Percentiles rank a stretch among this genome's conserved stretches.
These are phyloP conservation scores for Anthostomella pinea DNA, from an alignment of 2,329 filamentous ascomycete species.

Conservation along the genomic window DNA sequence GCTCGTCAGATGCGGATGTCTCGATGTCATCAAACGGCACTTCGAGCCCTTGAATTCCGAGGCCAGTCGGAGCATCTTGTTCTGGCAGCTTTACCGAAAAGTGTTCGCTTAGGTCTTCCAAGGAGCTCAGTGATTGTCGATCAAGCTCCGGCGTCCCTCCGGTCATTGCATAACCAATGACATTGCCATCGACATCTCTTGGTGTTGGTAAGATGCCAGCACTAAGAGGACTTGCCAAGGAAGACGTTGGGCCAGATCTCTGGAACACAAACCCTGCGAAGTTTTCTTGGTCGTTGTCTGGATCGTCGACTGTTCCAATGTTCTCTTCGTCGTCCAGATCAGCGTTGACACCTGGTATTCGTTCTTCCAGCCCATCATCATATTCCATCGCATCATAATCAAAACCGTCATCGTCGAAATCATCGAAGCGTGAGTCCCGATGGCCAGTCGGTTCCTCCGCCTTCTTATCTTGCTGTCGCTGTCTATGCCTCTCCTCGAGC, in stretches of 20 bases:
- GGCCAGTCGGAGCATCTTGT: conserved; percentile 32
- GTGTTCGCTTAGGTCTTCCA: conserved; percentile 5
- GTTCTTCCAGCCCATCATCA: conserved; percentile 63
- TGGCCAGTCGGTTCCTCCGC: conserved; percentile 36
- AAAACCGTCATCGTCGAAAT: conserved; percentile 59
- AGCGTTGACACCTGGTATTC: conserved; percentile 57
- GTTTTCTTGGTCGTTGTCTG: conserved; percentile 57
- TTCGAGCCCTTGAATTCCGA: conserved; percentile 43
- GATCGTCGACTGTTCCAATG: conserved; percentile 39
- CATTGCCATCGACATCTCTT: conserved; percentile 51
- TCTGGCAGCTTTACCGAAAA: conserved; percentile 9
- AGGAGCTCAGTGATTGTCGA: conserved; percentile 10
- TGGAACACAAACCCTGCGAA: conserved; percentile 60
- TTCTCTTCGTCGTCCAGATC: conserved; percentile 45
- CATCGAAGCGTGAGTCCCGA: conserved; percentile 56
- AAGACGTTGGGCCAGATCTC: conserved; percentile 50
- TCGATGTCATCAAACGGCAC: conserved; percentile 16
- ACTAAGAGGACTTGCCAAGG: conserved; percentile 48
- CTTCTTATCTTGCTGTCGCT: conserved; percentile 62
- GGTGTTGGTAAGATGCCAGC: conserved; percentile 50
- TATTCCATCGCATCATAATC: conserved; percentile 65
- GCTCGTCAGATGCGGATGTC: conserved; percentile 16
- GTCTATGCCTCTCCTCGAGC: conserved; percentile 69
- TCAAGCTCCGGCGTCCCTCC: conserved; percentile 40
- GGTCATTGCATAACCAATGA: conserved; percentile 56